Evolutionary conservation across 176 grass and related monocot genomes (phyloP).

Genomic region (Paspalum notatum): DNA sequence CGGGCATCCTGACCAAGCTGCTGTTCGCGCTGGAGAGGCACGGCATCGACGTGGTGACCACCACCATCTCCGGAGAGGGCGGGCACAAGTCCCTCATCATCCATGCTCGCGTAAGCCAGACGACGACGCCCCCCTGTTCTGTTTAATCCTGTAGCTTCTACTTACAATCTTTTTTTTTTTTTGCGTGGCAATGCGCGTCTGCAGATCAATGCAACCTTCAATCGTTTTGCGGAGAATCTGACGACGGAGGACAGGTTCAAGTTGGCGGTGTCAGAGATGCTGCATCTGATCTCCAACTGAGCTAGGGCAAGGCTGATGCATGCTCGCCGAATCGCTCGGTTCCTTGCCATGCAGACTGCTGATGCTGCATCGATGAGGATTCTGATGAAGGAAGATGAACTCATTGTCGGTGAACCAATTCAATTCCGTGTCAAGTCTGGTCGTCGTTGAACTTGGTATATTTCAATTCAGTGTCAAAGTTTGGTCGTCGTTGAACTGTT

Average conservation of each 20-base stretch:
- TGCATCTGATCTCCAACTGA: background rate
- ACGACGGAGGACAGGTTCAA: constrained; percentile 31
- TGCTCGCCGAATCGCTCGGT: no score
- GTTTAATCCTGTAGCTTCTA: background rate
- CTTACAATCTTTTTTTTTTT: background rate
- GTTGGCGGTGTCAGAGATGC: constrained; percentile 17
- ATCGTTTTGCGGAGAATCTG: background rate
- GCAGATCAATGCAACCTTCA: background rate
- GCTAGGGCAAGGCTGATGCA: background rate
- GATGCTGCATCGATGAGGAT: no score
- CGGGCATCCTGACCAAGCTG: constrained; percentile 21
- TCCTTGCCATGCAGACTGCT: background rate
- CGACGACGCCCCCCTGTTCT: background rate
- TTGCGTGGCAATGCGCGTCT: background rate
- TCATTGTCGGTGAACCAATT: background rate
- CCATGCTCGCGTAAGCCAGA: constrained; percentile 55
- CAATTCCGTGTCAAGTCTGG: background rate
- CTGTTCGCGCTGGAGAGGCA: constrained; percentile 54
- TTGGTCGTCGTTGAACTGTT: no score
- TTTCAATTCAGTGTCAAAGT: no score
- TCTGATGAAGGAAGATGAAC: background rate
- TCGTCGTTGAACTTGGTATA: background rate
- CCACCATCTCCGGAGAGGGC: constrained; percentile 30
- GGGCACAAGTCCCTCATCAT: constrained; percentile 42
- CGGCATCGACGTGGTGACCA: constrained; percentile 46